phyloP scores from a whole-genome alignment of 2,329 filamentous ascomycete species.

The Colletotrichum shisoi region DNA sequence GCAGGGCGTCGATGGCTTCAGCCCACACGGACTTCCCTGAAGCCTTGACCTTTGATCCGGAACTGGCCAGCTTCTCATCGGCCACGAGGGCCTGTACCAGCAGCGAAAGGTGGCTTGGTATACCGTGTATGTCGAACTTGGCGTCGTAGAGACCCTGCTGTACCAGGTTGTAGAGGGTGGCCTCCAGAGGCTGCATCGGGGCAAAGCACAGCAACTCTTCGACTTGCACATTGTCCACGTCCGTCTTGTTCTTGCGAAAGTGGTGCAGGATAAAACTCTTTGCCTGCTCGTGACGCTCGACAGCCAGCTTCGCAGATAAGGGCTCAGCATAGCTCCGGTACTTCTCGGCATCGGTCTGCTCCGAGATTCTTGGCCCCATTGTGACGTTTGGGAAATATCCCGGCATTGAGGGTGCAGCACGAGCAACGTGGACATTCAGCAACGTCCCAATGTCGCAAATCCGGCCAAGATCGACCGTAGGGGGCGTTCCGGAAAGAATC shows the following conservation, averaged over 20 bases:
- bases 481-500: conserved; percentile 56
- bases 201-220: conserved; percentile 44
- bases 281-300: conserved; percentile 49
- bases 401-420: conserved; percentile 46
- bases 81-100: not conserved
- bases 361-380: conserved; percentile 45
- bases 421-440: conserved; percentile 52
- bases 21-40: conserved; percentile 11
- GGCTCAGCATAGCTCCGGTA: conserved; percentile 47
- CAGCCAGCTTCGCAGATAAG: conserved; percentile 48
- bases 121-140: conserved; percentile 43
- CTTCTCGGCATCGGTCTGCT: conserved; percentile 47
- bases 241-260: conserved; percentile 46
- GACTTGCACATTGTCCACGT: conserved; percentile 41
- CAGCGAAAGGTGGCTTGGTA: not conserved
- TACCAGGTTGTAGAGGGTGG: conserved; percentile 44
- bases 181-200: conserved; percentile 42
- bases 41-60: conserved; percentile 13
- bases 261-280: conserved; percentile 46
- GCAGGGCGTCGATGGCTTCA: conserved; percentile 24
- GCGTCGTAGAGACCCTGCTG: conserved; percentile 46
- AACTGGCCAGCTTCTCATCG: not conserved
- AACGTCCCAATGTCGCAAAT: conserved; percentile 49
- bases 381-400: conserved; percentile 51
- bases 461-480: conserved; percentile 48